A percentile compares a stretch with the other conserved stretches of the same genome.
phyloP scores from a whole-genome alignment of 1,284 basidiomycete genomes.

The Cryptococcus sp. region DNA sequence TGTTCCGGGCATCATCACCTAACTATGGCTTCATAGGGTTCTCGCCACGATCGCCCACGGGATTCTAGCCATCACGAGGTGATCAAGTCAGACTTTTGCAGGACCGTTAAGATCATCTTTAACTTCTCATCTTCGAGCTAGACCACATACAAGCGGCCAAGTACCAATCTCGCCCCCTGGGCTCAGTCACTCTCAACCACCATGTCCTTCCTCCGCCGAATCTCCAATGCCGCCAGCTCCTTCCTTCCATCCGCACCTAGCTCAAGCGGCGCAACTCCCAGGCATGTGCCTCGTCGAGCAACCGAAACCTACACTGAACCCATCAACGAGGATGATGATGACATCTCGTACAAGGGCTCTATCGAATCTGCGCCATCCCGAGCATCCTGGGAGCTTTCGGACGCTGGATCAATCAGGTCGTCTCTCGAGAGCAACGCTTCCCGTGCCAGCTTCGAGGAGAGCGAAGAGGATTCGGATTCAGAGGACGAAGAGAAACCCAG shows the following conservation, averaged over 20 bases:
- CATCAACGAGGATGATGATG: slow-evolving; percentile 9
- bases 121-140: no score
- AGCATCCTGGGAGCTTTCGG: slow-evolving; percentile 39
- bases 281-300: slow-evolving; percentile 29
- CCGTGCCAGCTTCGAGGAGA: slow-evolving; percentile 6
- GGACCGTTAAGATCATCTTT: no score
- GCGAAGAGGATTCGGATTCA: slow-evolving; percentile 16
- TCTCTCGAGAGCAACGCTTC: slow-evolving; percentile 2
- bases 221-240: slow-evolving; percentile 24
- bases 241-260: slow-evolving; percentile 24
- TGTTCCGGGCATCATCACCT: no score
- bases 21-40: no score
- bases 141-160: no score
- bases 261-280: slow-evolving; percentile 12
- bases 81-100: no score
- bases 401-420: slow-evolving; percentile 16
- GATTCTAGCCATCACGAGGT: no score
- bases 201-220: slow-evolving; percentile 34
- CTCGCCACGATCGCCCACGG: no score
- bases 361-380: slow-evolving; percentile 17
- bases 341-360: background rate
- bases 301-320: slow-evolving; percentile 21
- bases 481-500: slow-evolving; percentile 15
- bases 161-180: no score
- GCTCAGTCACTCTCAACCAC: no score